Evolutionary conservation across 1,284 basidiomycete species (phyloP).

Genomic region (Phylloboletellus chloephorus): DNA sequence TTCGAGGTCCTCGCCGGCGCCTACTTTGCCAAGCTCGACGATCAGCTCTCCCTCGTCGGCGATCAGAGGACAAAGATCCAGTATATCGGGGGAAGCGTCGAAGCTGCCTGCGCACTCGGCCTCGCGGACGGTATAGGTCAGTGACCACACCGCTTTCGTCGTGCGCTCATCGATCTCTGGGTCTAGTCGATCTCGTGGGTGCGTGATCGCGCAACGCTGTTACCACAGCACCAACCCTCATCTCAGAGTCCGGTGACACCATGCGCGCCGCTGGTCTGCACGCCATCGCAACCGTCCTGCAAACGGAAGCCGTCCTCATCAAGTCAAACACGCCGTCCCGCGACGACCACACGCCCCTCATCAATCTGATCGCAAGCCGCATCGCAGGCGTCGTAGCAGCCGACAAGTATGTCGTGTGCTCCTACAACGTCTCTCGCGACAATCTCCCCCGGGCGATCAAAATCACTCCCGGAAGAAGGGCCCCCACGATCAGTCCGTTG

Average conservation of each 20-base stretch:
- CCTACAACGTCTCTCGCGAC: slow-evolving; percentile 82
- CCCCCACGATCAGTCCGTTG: slow-evolving; percentile 85
- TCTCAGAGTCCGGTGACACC: slow-evolving; percentile 93
- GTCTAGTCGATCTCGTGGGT: slow-evolving; percentile 86
- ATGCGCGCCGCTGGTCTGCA: slow-evolving; percentile 98
- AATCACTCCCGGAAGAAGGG: slow-evolving; percentile 87
- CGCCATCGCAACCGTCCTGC: slow-evolving; percentile 84
- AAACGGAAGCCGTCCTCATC: slow-evolving; percentile 93
- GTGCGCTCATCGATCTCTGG: slow-evolving; percentile 9
- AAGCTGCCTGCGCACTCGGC: slow-evolving; percentile 95
- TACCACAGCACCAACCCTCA: not conserved
- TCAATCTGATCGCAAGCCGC: slow-evolving; percentile 79
- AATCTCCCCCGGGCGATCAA: slow-evolving; percentile 58
- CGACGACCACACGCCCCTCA: slow-evolving; percentile 62
- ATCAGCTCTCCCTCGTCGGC: slow-evolving; percentile 43
- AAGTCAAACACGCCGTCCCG: slow-evolving; percentile 70
- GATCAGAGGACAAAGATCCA: slow-evolving; percentile 76
- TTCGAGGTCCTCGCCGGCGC: slow-evolving; percentile 84
- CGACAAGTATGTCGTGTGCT: slow-evolving; percentile 80
- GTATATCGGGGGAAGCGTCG: slow-evolving; percentile 96
- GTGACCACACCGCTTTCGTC: slow-evolving; percentile 23
- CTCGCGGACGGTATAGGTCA: slow-evolving; percentile 95
- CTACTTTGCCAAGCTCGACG: slow-evolving; percentile 78
- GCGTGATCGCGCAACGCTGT: slow-evolving; percentile 28
- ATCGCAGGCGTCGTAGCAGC: slow-evolving; percentile 94